Percentiles rank a stretch among this genome's conserved stretches.
Evolutionary conservation across 768 basidiomycete species (phyloP).

Genomic region (Kondoa malvinella): DNA sequence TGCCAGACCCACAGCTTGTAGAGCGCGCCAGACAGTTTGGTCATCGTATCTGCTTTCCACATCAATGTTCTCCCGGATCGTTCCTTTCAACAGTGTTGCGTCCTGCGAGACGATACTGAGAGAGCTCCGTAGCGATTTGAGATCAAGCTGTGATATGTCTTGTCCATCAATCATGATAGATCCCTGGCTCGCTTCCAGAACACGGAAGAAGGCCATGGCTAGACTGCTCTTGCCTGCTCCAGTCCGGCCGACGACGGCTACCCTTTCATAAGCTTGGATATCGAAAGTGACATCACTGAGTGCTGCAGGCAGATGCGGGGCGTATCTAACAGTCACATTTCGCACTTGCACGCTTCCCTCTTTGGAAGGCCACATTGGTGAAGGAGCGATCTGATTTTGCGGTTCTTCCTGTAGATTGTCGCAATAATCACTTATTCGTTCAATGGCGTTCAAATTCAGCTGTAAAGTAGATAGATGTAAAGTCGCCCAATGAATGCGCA

Average conservation of each 20-base stretch:
- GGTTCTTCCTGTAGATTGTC: constrained; percentile 30
- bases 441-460: constrained; percentile 35
- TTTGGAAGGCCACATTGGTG: neutral
- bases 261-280: constrained; percentile 32
- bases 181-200: constrained; percentile 33
- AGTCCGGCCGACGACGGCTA: constrained; percentile 43
- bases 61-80: constrained; percentile 16
- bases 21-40: neutral
- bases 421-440: constrained; percentile 37
- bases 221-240: constrained; percentile 39
- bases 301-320: constrained; percentile 30
- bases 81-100: constrained; percentile 8
- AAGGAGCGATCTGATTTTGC: constrained; percentile 30
- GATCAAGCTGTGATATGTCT: constrained; percentile 32
- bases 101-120: constrained; percentile 38
- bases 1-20: constrained; percentile 7
- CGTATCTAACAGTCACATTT: constrained; percentile 15
- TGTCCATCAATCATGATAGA: constrained; percentile 32
- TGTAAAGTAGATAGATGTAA: neutral
- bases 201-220: constrained; percentile 35
- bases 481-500: neutral
- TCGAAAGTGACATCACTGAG: constrained; percentile 30
- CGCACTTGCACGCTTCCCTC: neutral
- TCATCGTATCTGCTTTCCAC: constrained; percentile 3
- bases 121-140: constrained; percentile 47